A percentile compares a stretch with the other conserved stretches of the same genome.
These are phyloP conservation scores for Pestalotiopsis sp. DNA, from an alignment of 2,329 filamentous ascomycete species.

Conservation along the genomic window DNA sequence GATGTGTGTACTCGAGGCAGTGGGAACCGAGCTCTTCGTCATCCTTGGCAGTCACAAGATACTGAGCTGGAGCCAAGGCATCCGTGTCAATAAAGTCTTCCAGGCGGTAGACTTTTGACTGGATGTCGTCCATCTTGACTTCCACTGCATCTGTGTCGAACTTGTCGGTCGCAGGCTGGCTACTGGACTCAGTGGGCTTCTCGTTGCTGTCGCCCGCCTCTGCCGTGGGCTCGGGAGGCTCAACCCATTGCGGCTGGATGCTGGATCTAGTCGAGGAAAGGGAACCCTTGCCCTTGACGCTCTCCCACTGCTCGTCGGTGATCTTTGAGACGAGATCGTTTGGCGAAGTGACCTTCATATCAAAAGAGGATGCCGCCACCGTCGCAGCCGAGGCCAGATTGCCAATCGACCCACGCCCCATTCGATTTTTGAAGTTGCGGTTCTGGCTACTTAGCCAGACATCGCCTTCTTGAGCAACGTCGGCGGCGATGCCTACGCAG, in stretches of 20 bases:
- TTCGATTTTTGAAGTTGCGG: conserved; percentile 48
- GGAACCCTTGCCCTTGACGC: conserved; percentile 23
- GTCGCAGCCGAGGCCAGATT: conserved; percentile 47
- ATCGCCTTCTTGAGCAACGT: conserved; percentile 42
- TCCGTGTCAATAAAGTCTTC: conserved; percentile 50
- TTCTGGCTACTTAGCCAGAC: conserved; percentile 50
- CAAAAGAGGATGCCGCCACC: conserved; percentile 49
- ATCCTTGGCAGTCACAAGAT: conserved; percentile 31
- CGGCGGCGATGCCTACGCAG: conserved; percentile 46
- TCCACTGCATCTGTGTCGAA: not conserved
- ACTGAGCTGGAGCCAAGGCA: conserved; percentile 43
- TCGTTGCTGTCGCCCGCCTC: not conserved
- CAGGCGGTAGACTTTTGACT: conserved; percentile 39
- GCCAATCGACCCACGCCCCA: conserved; percentile 45
- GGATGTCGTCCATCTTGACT: conserved; percentile 22
- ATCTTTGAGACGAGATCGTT: conserved; percentile 32
- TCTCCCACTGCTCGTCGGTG: conserved; percentile 19
- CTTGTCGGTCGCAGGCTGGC: not conserved
- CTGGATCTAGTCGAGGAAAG: conserved; percentile 6
- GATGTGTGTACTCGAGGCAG: conserved; percentile 43
- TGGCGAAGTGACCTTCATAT: conserved; percentile 45
- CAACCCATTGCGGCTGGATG: conserved; percentile 17
- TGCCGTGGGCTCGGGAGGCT: conserved; percentile 13
- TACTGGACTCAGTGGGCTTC: not conserved
- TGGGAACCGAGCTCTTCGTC: conserved; percentile 39